These are phyloP conservation scores for Penicillium pulvis DNA, from an alignment of 495 filamentous ascomycete genomes.

Conservation along the genomic window DNA sequence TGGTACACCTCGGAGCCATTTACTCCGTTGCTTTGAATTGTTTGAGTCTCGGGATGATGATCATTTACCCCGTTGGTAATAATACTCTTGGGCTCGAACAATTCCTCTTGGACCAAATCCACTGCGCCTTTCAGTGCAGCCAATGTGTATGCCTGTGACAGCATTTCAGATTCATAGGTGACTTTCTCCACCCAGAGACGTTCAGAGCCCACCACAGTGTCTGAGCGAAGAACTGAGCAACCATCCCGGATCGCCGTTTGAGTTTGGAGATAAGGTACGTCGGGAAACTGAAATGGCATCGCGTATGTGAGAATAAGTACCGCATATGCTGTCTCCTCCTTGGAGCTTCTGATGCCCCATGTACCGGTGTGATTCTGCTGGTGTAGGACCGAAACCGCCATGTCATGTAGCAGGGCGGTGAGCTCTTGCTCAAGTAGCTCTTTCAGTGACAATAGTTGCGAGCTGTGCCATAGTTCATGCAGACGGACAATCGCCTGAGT, in stretches of 20 bases:
- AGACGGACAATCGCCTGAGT: slow-evolving; percentile 10
- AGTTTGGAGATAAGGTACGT: not conserved
- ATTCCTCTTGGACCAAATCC: not conserved
- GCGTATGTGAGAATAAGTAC: slow-evolving; percentile 8
- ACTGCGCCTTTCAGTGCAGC: slow-evolving; percentile 11
- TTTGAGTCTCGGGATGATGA: not conserved
- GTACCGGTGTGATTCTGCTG: slow-evolving; percentile 22
- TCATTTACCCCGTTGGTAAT: not conserved
- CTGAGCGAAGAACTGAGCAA: not conserved
- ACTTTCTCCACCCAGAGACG: slow-evolving; percentile 47
- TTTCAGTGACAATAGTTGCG: not conserved
- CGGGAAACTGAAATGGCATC: not conserved
- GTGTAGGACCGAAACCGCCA: not conserved
- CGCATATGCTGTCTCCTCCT: slow-evolving; percentile 25
- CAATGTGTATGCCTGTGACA: slow-evolving; percentile 35
- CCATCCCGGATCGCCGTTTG: not conserved
- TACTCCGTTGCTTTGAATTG: not conserved
- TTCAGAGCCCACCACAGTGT: slow-evolving; percentile 2
- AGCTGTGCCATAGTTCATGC: not conserved
- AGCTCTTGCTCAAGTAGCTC: not conserved
- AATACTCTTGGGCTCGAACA: not conserved
- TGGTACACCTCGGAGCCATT: not conserved
- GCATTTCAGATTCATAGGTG: slow-evolving; percentile 30
- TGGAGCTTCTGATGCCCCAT: slow-evolving; percentile 25
- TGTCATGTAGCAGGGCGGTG: not conserved